Evolutionary conservation across 2,329 filamentous ascomycete species (phyloP).

Genomic region (Sclerotinia subarctica): DNA sequence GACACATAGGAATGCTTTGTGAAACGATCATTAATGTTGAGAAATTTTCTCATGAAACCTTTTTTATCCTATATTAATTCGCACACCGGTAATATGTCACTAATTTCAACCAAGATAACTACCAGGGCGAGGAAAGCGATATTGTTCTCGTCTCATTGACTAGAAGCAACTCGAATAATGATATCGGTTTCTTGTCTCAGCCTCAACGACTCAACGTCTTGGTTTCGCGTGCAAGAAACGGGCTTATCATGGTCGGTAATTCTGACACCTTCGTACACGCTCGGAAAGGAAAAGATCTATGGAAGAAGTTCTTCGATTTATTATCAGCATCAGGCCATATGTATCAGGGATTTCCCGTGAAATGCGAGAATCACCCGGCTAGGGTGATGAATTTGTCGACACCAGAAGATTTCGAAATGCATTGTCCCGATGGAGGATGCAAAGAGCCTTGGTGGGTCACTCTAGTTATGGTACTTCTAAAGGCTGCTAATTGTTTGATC

Average conservation of each 20-base stretch:
- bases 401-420: constrained; percentile 56
- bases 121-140: constrained; percentile 73
- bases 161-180: constrained; percentile 58
- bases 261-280: constrained; percentile 61
- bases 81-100: too few species aligned
- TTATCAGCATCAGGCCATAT: constrained; percentile 52
- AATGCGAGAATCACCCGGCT: constrained; percentile 58
- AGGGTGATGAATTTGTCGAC: constrained; percentile 46
- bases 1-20: too few species aligned
- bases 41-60: too few species aligned
- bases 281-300: constrained; percentile 55
- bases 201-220: constrained; percentile 69
- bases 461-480: background rate
- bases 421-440: constrained; percentile 70
- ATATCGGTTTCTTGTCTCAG: constrained; percentile 69
- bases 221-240: constrained; percentile 62
- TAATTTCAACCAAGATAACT: constrained; percentile 54
- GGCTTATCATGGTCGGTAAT: constrained; percentile 68
- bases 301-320: constrained; percentile 55
- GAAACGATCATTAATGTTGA: too few species aligned
- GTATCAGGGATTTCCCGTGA: constrained; percentile 58
- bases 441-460: constrained; percentile 55
- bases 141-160: constrained; percentile 68
- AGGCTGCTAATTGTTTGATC: too few species aligned
- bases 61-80: too few species aligned